Percentiles rank a stretch among this genome's conserved stretches.
Evolutionary conservation across 2,329 filamentous ascomycete species (phyloP).

Genomic region (Microsporum audouinii): DNA sequence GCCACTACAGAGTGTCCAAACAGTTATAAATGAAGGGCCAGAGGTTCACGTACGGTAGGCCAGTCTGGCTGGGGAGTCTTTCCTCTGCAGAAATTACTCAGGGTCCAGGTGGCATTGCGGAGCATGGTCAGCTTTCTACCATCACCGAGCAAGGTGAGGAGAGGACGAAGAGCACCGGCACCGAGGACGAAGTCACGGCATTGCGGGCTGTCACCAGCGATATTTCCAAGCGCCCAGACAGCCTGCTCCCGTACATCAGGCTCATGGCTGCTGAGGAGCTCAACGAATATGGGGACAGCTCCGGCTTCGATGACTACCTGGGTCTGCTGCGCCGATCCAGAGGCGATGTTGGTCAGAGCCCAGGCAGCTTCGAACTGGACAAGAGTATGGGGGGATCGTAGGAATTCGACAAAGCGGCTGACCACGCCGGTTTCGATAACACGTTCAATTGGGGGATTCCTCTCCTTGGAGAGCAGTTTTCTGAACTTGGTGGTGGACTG

Average conservation of each 20-base stretch:
- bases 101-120: slow-evolving; percentile 93
- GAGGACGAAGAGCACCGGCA: slow-evolving; percentile 79
- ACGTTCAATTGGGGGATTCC: slow-evolving; percentile 96
- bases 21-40: slow-evolving; percentile 2
- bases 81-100: slow-evolving; percentile 99
- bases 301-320: slow-evolving; percentile 98
- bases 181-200: slow-evolving; percentile 94
- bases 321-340: slow-evolving; percentile 90
- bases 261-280: slow-evolving; percentile 88
- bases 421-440: slow-evolving; percentile 99
- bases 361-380: slow-evolving; percentile 99
- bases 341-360: slow-evolving; percentile 98
- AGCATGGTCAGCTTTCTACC: slow-evolving; percentile 99
- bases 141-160: slow-evolving; percentile 82
- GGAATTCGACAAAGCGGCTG: slow-evolving; percentile 93
- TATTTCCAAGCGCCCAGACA: slow-evolving; percentile 97
- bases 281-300: slow-evolving; percentile 95
- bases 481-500: slow-evolving; percentile 96
- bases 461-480: slow-evolving; percentile 95
- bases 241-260: slow-evolving; percentile 97
- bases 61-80: slow-evolving; percentile 98
- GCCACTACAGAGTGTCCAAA: slow-evolving; percentile 12
- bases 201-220: slow-evolving; percentile 93
- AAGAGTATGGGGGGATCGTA: slow-evolving; percentile 91
- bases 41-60: slow-evolving; percentile 62